Conservation (phyloP, 2,329 filamentous ascomycete species). For the Penicillium griseofulvum region DNA sequence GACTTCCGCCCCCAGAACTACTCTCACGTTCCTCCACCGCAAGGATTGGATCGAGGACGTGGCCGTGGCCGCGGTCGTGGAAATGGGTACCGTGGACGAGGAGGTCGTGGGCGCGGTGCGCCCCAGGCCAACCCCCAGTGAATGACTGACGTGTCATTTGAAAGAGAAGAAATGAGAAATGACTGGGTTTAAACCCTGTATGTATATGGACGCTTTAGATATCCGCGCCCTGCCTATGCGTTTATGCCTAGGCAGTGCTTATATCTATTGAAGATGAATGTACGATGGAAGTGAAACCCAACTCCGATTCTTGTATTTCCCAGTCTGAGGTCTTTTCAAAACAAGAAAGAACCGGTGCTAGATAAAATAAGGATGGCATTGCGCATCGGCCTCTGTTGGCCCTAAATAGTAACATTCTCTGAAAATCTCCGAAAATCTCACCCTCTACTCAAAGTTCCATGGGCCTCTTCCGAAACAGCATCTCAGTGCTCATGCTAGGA, state of each 20-base stretch:
- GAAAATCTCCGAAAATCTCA: no score
- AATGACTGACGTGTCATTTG: neutral
- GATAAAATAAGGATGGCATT: neutral
- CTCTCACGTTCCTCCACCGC: slow-evolving; percentile 50
- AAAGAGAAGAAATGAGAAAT: neutral
- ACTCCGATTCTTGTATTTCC: neutral
- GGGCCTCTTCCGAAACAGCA: slow-evolving; percentile 24
- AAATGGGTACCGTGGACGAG: slow-evolving; percentile 31
- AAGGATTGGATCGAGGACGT: slow-evolving; percentile 39
- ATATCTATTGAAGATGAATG: slow-evolving; percentile 3
- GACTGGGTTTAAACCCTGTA: slow-evolving; percentile 6
- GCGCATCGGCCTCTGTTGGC: neutral
- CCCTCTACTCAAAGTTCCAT: slow-evolving; percentile 3
- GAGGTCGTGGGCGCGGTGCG: slow-evolving; percentile 29
- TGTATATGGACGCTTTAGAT: slow-evolving; percentile 6
- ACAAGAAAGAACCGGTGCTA: neutral
- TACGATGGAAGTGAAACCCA: slow-evolving; percentile 8
- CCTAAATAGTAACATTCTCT: neutral
- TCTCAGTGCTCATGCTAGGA: slow-evolving; percentile 19
- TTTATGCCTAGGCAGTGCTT: neutral
- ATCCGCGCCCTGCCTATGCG: neutral
- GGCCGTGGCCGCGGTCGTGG: slow-evolving; percentile 39
- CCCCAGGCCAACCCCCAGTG: slow-evolving; percentile 13
- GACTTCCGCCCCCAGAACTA: slow-evolving; percentile 57
- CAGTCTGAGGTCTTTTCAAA: neutral